These are phyloP conservation scores for Trichophyton mentagrophytes DNA, from an alignment of 2,329 filamentous ascomycete species.

Conservation along the genomic window DNA sequence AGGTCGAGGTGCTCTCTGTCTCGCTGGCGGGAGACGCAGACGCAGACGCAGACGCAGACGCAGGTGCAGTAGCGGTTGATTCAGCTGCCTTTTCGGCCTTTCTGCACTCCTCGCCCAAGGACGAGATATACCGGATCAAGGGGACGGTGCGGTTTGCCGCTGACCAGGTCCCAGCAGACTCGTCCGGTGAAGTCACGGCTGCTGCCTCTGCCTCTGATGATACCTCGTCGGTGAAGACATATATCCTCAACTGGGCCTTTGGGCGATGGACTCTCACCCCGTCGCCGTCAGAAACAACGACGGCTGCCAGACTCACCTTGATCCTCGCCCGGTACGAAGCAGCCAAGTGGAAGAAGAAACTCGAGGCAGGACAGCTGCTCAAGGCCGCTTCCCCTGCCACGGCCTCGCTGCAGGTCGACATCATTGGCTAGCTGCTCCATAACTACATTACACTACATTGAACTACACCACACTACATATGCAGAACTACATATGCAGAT, in stretches of 20 bases:
- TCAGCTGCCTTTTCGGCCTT: slow-evolving; percentile 46
- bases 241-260: slow-evolving; percentile 97
- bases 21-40: slow-evolving; percentile 40
- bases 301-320: slow-evolving; percentile 31
- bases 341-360: slow-evolving; percentile 37
- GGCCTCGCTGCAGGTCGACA: slow-evolving; percentile 24
- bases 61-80: slow-evolving; percentile 38
- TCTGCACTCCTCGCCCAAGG: slow-evolving; percentile 69
- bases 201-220: background rate
- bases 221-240: slow-evolving; percentile 38
- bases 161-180: slow-evolving; percentile 33
- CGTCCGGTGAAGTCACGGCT: slow-evolving; percentile 34
- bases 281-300: slow-evolving; percentile 23
- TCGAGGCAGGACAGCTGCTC: slow-evolving; percentile 30
- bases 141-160: slow-evolving; percentile 42
- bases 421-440: background rate
- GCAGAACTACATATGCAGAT: background rate
- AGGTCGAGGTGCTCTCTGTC: slow-evolving; percentile 87
- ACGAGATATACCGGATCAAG: slow-evolving; percentile 94
- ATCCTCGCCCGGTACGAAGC: slow-evolving; percentile 38
- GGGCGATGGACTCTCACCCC: slow-evolving; percentile 84
- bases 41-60: slow-evolving; percentile 6
- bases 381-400: background rate
- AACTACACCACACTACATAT: too few species aligned
- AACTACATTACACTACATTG: too few species aligned